Base-by-base conservation (phyloP, 2,329 filamentous ascomycete species). In the Teratosphaeria destructans region DNA sequence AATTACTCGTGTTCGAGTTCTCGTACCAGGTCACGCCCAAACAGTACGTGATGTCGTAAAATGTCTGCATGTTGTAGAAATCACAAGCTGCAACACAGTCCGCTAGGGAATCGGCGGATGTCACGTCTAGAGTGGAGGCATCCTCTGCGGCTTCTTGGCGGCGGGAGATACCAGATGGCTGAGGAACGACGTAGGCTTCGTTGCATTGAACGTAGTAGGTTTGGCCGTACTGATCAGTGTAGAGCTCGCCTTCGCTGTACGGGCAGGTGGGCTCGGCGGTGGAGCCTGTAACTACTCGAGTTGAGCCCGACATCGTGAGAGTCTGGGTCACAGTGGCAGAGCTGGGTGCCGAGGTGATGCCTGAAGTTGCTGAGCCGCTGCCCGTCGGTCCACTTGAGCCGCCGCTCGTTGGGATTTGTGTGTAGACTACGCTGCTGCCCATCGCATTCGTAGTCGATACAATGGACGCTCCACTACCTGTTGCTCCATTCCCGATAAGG, bases 211-310 rank as follows among this genome's bases (percentile, higher is more conserved):
- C 64, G 47, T 61, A 61, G 59, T 72, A 72, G 10, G 64, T 55
- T 57, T 64, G 61, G 32, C 70, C 71, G 56, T 67, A 59, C n/a
- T 43, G 54, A 27, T 64, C 65, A 16, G 61, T 64, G 58, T 64
- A 71, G 12, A 63, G 56, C 7, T 61, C 58, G 32, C 63, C 64
- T 35, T 67, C 59, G 11, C 63, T 63, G 29, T 57, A 61, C 5
- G 70, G 71, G 57, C 70, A 72, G 32, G 62, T 62, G 1, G 70
- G 69, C 27, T 60, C 57, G 16, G 62, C 60, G 3, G 62, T 61
- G 1, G 61, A 56, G 16, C 57, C 60, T 16, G 56, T 57, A 16
- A 55, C 43, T 27, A 53, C 57, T 23, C 49, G 57, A 3, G 49
- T 54, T 12, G 52, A 55, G 14, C 56, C 60, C 4, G 53, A 35